phyloP scores from a whole-genome alignment of 192 early-diverging fungal genomes.

The Spinellus fusiger region DNA sequence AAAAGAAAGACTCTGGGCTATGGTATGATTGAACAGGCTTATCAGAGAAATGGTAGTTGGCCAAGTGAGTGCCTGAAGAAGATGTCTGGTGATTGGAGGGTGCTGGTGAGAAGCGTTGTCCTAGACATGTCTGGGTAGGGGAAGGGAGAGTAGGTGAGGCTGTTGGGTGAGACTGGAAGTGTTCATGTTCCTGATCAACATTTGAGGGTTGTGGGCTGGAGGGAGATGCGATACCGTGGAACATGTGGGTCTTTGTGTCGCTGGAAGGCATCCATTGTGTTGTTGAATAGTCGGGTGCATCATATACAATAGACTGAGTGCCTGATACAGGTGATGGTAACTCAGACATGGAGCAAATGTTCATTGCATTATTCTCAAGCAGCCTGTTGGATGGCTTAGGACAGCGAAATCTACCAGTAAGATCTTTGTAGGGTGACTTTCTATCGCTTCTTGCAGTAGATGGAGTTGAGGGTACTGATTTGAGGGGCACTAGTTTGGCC shows the following conservation, averaged over 20 bases:
- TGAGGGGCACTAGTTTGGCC: neutral
- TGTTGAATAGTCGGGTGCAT: neutral
- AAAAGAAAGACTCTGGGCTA: neutral
- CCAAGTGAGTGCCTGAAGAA: neutral
- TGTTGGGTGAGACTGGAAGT: neutral
- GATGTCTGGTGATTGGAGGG: neutral
- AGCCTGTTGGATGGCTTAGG: neutral
- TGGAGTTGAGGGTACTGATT: neutral
- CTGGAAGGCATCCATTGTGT: neutral
- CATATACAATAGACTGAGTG: neutral
- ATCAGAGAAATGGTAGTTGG: slow-evolving; percentile 1
- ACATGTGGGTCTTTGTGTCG: neutral
- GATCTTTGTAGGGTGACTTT: neutral
- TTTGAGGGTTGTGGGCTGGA: neutral
- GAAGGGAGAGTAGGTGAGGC: neutral
- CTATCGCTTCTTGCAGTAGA: neutral
- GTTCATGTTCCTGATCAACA: neutral
- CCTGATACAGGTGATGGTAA: neutral
- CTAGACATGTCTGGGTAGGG: neutral
- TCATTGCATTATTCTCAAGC: too few species aligned
- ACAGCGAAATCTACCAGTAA: neutral
- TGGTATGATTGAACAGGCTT: neutral
- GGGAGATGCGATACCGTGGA: neutral
- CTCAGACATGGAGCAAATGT: too few species aligned
- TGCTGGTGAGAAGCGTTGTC: neutral